Percentiles rank a stretch among this genome's conserved stretches.
phyloP scores from a whole-genome alignment of 2,329 filamentous ascomycete species.

The Cladosporium oxysporum region DNA sequence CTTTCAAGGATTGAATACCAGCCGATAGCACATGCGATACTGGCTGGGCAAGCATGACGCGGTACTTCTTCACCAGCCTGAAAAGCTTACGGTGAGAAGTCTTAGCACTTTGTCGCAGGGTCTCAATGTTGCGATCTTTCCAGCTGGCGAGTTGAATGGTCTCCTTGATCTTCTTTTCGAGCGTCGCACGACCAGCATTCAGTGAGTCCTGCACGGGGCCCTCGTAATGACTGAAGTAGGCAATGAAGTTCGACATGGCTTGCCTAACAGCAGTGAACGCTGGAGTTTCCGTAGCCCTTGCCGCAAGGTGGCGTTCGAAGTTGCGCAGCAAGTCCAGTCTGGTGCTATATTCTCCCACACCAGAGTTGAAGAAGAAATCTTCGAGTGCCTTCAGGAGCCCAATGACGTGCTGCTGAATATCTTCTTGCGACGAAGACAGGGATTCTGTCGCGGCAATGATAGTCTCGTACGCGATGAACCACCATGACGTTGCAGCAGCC shows the following conservation, averaged over 20 bases:
- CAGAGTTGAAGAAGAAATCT: constrained; percentile 46
- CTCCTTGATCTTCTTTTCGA: constrained; percentile 94
- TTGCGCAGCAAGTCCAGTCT: constrained; percentile 31
- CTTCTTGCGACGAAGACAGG: constrained; percentile 16
- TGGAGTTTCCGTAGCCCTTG: constrained; percentile 47
- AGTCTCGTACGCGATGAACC: constrained; percentile 93
- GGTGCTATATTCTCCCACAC: constrained; percentile 74
- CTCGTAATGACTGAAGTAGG: constrained; percentile 73
- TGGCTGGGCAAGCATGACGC: constrained; percentile 73
- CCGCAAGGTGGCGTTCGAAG: constrained; percentile 37
- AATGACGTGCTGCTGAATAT: constrained; percentile 17
- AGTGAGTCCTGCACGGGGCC: constrained; percentile 65
- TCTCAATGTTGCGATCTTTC: constrained; percentile 96
- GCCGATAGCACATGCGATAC: constrained; percentile 59
- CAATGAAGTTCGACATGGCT: constrained; percentile 74
- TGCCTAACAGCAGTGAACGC: constrained; percentile 59
- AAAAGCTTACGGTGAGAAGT: constrained; percentile 91
- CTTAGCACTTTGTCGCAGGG: constrained; percentile 82
- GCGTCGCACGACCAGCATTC: constrained; percentile 63
- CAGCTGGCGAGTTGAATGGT: constrained; percentile 92
- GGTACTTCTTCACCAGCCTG: constrained; percentile 87
- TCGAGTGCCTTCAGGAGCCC: constrained; percentile 51
- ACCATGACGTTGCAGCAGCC: constrained; percentile 84
- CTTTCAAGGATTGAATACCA: constrained; percentile 24
- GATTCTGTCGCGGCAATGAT: constrained; percentile 62